phyloP scores from a whole-genome alignment of 805 yeast species.

The Suhomyces xylopsoci region DNA sequence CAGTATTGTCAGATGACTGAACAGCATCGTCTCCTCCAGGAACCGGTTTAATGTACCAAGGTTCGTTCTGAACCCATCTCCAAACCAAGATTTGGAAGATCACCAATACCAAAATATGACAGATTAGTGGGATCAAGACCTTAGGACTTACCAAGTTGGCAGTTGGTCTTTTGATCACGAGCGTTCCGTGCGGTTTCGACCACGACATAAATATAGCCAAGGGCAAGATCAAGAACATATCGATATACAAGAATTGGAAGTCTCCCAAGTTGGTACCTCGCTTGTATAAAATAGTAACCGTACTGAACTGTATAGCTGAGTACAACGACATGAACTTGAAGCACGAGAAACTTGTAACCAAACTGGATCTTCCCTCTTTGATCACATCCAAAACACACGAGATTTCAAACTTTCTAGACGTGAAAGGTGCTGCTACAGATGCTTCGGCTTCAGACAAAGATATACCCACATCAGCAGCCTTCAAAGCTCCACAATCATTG shows the following conservation, averaged over 20 bases:
- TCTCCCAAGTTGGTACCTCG: constrained; percentile 94
- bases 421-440: constrained; percentile 97
- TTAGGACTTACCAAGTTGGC: constrained; percentile 91
- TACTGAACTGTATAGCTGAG: constrained; percentile 91
- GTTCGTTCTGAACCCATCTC: constrained; percentile 51
- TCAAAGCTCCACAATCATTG: constrained; percentile 96
- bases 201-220: constrained; percentile 97
- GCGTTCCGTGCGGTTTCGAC: constrained; percentile 70
- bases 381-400: constrained; percentile 90
- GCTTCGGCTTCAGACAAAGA: constrained; percentile 98
- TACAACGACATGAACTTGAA: constrained; percentile 97
- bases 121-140: constrained; percentile 76
- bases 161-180: constrained; percentile 79
- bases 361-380: constrained; percentile 89
- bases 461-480: constrained; percentile 96
- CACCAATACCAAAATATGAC: constrained; percentile 64
- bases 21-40: constrained; percentile 76
- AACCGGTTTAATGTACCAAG: constrained; percentile 79
- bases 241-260: constrained; percentile 94
- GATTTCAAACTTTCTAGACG: constrained; percentile 85
- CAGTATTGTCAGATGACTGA: constrained; percentile 85
- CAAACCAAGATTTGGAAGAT: constrained; percentile 69
- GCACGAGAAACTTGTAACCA: constrained; percentile 93
- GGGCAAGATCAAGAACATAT: constrained; percentile 84
- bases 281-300: constrained; percentile 80